Evolutionary conservation across 805 yeast genomes (phyloP).

Genomic region (Saccharomycopsis amapae): DNA sequence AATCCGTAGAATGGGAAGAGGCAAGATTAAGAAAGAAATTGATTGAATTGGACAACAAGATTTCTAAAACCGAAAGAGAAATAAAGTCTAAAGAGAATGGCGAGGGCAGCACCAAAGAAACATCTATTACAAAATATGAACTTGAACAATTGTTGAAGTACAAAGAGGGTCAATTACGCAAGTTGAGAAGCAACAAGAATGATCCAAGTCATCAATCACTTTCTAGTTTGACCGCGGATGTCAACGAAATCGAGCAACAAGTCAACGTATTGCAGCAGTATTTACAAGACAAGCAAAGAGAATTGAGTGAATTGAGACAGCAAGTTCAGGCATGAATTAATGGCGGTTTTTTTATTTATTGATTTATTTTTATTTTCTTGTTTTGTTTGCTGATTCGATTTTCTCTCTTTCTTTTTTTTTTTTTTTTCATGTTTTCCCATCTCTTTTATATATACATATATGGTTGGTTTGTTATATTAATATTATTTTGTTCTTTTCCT

Average conservation of each 20-base stretch:
- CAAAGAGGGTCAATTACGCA: conserved; percentile 53
- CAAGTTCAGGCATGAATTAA: neutral
- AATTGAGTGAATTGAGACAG: conserved; percentile 43
- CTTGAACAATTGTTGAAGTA: conserved; percentile 75
- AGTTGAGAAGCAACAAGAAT: conserved; percentile 29
- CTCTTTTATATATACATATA: neutral
- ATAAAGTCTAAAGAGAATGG: conserved; percentile 33
- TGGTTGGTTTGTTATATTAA: neutral
- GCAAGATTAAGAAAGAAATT: conserved; percentile 76
- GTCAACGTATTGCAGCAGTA: conserved; percentile 66
- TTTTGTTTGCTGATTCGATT: neutral
- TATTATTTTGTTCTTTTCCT: no score
- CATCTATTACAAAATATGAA: conserved; percentile 46
- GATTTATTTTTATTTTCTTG: neutral
- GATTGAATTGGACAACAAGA: conserved; percentile 61
- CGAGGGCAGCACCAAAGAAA: conserved; percentile 21
- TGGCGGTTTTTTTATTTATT: neutral
- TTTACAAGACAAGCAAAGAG: conserved; percentile 50
- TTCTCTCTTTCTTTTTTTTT: neutral
- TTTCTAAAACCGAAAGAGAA: conserved; percentile 48
- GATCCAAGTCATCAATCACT: conserved; percentile 12
- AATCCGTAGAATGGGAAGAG: conserved; percentile 91
- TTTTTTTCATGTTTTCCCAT: conserved; percentile 1
- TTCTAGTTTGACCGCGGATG: conserved; percentile 31
- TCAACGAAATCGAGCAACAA: conserved; percentile 69